These are phyloP conservation scores for Pseudotsuga menziesii DNA, from an alignment of 75 land plant species.

Conservation along the genomic window DNA sequence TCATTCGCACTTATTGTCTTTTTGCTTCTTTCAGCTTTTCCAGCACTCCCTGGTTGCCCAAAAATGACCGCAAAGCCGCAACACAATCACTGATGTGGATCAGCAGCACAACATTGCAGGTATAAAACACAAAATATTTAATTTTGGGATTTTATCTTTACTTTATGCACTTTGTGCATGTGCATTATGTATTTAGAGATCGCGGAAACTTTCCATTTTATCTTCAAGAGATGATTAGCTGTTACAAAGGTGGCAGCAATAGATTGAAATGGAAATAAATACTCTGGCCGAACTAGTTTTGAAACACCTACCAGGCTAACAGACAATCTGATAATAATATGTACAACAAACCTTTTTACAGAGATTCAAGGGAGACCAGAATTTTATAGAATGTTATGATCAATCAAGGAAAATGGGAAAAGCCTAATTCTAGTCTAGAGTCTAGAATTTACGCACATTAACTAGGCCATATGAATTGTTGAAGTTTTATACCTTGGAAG, in stretches of 20 bases:
- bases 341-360: neutral
- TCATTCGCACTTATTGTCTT: neutral
- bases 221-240: neutral
- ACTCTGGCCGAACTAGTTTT: neutral
- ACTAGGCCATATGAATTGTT: neutral
- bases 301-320: neutral
- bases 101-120: conserved; percentile 50
- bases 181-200: neutral
- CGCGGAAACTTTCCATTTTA: neutral
- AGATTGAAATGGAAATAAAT: neutral
- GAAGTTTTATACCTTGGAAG: too few species aligned
- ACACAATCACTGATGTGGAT: conserved; percentile 53
- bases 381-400: neutral
- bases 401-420: neutral
- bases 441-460: neutral
- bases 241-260: neutral
- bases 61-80: conserved; percentile 35
- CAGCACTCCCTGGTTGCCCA: conserved; percentile 77
- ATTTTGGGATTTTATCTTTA: neutral
- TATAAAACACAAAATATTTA: conserved; percentile 9
- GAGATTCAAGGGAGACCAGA: neutral
- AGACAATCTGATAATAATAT: neutral
- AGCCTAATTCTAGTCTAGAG: neutral
- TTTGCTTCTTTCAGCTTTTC: conserved; percentile 65
- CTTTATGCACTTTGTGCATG: neutral